phyloP scores from a whole-genome alignment of 768 basidiomycete genomes.

The Phylloporus sp. region DNA sequence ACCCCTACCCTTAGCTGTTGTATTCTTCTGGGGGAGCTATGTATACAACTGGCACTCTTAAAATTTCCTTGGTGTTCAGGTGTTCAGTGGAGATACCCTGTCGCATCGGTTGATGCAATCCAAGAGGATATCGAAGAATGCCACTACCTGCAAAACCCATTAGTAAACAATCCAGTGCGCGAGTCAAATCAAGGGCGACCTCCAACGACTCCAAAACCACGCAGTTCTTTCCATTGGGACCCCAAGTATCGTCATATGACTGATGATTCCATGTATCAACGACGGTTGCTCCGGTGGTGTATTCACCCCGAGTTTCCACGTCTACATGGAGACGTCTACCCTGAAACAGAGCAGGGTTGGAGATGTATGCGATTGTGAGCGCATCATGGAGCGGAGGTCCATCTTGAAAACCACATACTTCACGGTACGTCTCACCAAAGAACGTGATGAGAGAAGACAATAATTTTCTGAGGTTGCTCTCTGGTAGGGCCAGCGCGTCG shows the following conservation, averaged over 20 bases:
- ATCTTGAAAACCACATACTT: constrained; percentile 75
- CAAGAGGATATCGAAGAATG: constrained; percentile 64
- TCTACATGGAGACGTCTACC: constrained; percentile 72
- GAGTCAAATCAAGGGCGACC: constrained; percentile 35
- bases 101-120: constrained; percentile 60
- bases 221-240: constrained; percentile 70
- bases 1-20: too few species aligned
- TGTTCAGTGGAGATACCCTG: constrained; percentile 55
- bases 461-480: constrained; percentile 59
- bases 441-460: constrained; percentile 71
- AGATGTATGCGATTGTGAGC: constrained; percentile 74
- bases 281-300: constrained; percentile 73
- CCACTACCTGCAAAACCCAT: constrained; percentile 44
- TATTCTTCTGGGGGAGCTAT: too few species aligned
- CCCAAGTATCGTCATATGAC: constrained; percentile 65
- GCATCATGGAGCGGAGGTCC: constrained; percentile 90
- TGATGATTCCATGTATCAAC: constrained; percentile 73
- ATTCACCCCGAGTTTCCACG: constrained; percentile 66
- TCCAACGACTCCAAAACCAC: constrained; percentile 63
- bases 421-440: constrained; percentile 70
- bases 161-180: not conserved
- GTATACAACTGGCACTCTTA: too few species aligned
- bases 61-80: too few species aligned
- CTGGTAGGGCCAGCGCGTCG: constrained; percentile 15
- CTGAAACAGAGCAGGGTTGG: constrained; percentile 62